These are phyloP conservation scores for Dillenia suffruticosa DNA, from an alignment of 164 flowering plant genomes.

Conservation along the genomic window DNA sequence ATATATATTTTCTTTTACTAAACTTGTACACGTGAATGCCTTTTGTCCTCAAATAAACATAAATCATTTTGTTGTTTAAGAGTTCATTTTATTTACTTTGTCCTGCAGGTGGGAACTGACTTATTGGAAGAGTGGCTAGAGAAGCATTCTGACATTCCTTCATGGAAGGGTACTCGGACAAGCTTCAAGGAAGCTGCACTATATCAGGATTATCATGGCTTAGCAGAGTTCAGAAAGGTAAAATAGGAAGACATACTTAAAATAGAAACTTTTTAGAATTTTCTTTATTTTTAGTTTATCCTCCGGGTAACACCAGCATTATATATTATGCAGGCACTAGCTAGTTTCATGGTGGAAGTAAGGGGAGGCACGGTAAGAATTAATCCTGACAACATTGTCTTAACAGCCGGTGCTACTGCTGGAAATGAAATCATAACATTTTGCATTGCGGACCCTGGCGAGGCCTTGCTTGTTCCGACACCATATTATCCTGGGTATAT, in stretches of 20 bases:
- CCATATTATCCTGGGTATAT: slow-evolving; percentile 76
- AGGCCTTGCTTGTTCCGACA: slow-evolving; percentile 64
- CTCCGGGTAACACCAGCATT: background rate
- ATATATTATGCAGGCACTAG: slow-evolving; percentile 42
- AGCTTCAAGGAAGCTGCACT: slow-evolving; percentile 9
- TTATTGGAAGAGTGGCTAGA: slow-evolving; percentile 12
- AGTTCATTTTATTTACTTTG: background rate
- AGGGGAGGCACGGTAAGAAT: slow-evolving; percentile 34
- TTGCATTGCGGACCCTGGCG: slow-evolving; percentile 69
- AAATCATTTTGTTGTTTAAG: too few relatives aligned
- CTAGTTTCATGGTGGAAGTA: slow-evolving; percentile 52
- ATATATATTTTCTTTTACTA: too few relatives aligned
- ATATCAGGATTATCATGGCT: slow-evolving; percentile 12
- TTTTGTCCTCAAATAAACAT: too few relatives aligned
- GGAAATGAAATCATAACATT: slow-evolving; percentile 55
- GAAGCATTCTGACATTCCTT: slow-evolving; percentile 1
- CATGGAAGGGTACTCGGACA: slow-evolving; percentile 4
- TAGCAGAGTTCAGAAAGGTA: slow-evolving; percentile 9
- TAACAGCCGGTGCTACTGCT: slow-evolving; percentile 63
- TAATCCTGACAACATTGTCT: slow-evolving; percentile 42
- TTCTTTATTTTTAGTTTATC: background rate
- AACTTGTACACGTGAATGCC: too few relatives aligned
- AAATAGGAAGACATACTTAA: background rate
- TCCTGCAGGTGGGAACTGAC: slow-evolving; percentile 9
- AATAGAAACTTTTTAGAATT: background rate